Conservation (phyloP, 2,329 filamentous ascomycete genomes). For the Leptographium flavum region DNA sequence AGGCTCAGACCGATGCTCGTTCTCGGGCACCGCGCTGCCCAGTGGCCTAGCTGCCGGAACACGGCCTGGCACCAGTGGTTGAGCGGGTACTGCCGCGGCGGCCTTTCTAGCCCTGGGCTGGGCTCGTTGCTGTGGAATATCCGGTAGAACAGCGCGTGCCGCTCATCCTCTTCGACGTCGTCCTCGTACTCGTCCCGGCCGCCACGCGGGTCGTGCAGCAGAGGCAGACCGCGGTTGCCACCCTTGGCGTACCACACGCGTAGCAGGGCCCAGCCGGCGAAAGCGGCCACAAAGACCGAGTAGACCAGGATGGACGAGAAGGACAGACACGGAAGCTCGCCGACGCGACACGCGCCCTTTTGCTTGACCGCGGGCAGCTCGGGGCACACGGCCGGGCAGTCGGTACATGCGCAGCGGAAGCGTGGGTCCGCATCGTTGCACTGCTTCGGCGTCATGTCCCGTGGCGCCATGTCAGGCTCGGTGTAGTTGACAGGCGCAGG, state of each 20-base stretch:
- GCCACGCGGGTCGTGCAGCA: constrained; percentile 69
- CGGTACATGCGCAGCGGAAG: constrained; percentile 85
- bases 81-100: constrained; percentile 64
- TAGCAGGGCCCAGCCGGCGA: constrained; percentile 59
- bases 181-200: constrained; percentile 61
- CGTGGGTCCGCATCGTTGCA: constrained; percentile 81
- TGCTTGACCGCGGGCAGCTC: constrained; percentile 63
- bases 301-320: constrained; percentile 87
- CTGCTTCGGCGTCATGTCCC: constrained; percentile 60
- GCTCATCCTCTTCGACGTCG: constrained; percentile 71
- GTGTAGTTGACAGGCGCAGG: constrained; percentile 46
- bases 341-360: constrained; percentile 63
- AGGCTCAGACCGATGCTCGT: constrained; percentile 69
- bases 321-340: constrained; percentile 78
- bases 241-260: constrained; percentile 31
- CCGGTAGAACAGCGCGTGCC: constrained; percentile 16
- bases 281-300: constrained; percentile 55
- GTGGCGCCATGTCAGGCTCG: constrained; percentile 56
- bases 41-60: constrained; percentile 68
- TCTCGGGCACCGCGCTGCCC: constrained; percentile 69
- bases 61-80: constrained; percentile 70
- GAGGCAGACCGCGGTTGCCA: constrained; percentile 59
- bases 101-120: constrained; percentile 16
- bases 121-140: neutral
- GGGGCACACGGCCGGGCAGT: constrained; percentile 78